Conservation (phyloP, 441 rosid species). For the Populus trichocarpa region DNA sequence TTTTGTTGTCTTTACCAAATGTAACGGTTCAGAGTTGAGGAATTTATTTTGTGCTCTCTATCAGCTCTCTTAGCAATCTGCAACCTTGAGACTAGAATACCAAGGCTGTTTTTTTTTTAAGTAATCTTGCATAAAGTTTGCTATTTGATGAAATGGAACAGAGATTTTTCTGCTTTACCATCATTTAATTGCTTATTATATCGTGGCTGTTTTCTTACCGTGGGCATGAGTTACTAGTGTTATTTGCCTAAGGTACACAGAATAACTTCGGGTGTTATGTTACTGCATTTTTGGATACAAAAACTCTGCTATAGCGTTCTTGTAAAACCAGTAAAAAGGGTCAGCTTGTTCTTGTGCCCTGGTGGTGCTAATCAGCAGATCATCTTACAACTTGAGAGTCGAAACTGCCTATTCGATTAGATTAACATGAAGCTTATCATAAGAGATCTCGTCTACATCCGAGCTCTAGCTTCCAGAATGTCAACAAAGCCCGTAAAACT, state of each 20-base stretch:
- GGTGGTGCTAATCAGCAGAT: too few species aligned
- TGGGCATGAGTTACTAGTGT: background rate
- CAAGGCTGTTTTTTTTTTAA: background rate
- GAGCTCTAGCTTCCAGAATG: too few species aligned
- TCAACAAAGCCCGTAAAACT: too few species aligned
- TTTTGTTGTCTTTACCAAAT: background rate
- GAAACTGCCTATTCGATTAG: too few species aligned
- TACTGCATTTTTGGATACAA: background rate
- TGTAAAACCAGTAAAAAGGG: background rate
- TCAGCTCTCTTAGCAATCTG: background rate
- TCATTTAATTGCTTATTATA: background rate
- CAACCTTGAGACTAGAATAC: background rate
- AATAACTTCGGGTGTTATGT: background rate
- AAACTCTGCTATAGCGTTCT: background rate
- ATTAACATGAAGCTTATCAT: too few species aligned
- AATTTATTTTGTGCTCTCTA: background rate
- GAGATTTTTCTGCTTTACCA: background rate
- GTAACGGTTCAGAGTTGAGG: background rate
- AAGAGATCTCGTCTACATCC: too few species aligned
- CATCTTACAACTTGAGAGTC: too few species aligned
- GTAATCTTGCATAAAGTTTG: background rate
- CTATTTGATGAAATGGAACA: background rate
- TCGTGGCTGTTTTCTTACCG: background rate
- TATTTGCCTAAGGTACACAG: background rate
- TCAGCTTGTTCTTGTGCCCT: too few species aligned